phyloP scores from a whole-genome alignment of 441 rosid species.

The Rhodomyrtus psidioides region DNA sequence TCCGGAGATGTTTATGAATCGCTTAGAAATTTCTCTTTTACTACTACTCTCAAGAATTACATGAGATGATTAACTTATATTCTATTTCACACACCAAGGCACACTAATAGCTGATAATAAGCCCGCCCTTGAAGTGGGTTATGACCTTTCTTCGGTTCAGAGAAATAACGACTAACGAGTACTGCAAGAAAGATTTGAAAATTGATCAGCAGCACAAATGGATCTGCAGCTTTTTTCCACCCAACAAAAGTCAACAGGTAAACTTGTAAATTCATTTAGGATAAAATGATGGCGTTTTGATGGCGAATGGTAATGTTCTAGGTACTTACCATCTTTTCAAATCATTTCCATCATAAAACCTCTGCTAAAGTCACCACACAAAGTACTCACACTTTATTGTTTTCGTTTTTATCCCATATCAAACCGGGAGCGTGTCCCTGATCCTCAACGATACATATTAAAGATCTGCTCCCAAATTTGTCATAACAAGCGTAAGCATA shows the following conservation, averaged over 20 bases:
- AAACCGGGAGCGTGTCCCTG: not conserved
- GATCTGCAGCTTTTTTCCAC: not conserved
- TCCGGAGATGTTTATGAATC: no score
- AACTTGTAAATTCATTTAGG: no score
- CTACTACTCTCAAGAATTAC: no score
- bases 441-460: not conserved
- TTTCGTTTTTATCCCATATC: not conserved
- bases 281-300: no score
- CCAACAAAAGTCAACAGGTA: not conserved
- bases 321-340: not conserved
- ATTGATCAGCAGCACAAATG: not conserved
- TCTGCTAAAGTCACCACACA: not conserved
- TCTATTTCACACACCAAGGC: conserved; percentile 74
- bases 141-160: conserved; percentile 90
- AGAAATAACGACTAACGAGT: conserved; percentile 94
- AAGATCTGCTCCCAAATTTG: not conserved
- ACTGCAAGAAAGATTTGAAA: conserved; percentile 31
- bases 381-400: not conserved
- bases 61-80: not conserved
- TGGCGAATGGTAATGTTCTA: no score
- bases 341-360: not conserved
- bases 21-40: no score
- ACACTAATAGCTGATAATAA: conserved; percentile 91
- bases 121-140: conserved; percentile 99
- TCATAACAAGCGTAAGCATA: not conserved